phyloP scores from a whole-genome alignment of 129 eudicot species.

The Chrysanthemum seticuspe region DNA sequence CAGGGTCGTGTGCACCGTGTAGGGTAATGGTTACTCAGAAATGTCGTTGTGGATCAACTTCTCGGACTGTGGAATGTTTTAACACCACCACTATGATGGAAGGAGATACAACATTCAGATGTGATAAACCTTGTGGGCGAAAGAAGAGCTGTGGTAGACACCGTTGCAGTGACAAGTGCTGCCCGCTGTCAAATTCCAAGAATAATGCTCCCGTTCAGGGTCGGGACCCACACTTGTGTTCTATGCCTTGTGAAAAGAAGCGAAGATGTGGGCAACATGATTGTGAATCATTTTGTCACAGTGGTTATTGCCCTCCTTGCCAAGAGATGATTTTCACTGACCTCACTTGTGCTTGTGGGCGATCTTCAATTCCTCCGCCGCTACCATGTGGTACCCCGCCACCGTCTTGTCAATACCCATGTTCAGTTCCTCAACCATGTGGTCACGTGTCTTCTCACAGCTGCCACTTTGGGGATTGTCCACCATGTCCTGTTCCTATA shows the following conservation, averaged over 20 bases:
- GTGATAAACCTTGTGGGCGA: slow-evolving; percentile 87
- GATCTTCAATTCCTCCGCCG: slow-evolving; percentile 91
- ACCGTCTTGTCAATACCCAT: slow-evolving; percentile 83
- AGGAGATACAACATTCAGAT: slow-evolving; percentile 38
- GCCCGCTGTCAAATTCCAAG: slow-evolving; percentile 60
- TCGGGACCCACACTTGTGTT: slow-evolving; percentile 82
- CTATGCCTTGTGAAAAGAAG: slow-evolving; percentile 89
- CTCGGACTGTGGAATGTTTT: slow-evolving; percentile 76
- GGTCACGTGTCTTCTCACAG: slow-evolving; percentile 86
- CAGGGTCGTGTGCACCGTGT: slow-evolving; percentile 69
- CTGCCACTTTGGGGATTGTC: slow-evolving; percentile 96
- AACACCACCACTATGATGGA: slow-evolving; percentile 35
- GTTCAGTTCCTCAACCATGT: slow-evolving; percentile 85
- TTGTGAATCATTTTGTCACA: slow-evolving; percentile 73
- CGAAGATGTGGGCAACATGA: slow-evolving; percentile 89
- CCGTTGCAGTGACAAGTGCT: slow-evolving; percentile 77
- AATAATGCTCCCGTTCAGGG: slow-evolving; percentile 19
- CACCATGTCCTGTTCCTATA: slow-evolving; percentile 82
- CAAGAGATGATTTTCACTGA: slow-evolving; percentile 78
- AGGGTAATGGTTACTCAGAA: slow-evolving; percentile 63
- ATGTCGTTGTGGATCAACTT: slow-evolving; percentile 81
- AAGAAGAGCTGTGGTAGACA: slow-evolving; percentile 83
- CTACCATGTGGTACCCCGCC: slow-evolving; percentile 92
- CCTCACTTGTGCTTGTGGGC: slow-evolving; percentile 86
- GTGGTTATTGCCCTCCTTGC: slow-evolving; percentile 96